Percentiles rank a stretch among this genome's conserved stretches.
Conservation (phyloP, 768 basidiomycete species). For the Leccinum arenicola region DNA sequence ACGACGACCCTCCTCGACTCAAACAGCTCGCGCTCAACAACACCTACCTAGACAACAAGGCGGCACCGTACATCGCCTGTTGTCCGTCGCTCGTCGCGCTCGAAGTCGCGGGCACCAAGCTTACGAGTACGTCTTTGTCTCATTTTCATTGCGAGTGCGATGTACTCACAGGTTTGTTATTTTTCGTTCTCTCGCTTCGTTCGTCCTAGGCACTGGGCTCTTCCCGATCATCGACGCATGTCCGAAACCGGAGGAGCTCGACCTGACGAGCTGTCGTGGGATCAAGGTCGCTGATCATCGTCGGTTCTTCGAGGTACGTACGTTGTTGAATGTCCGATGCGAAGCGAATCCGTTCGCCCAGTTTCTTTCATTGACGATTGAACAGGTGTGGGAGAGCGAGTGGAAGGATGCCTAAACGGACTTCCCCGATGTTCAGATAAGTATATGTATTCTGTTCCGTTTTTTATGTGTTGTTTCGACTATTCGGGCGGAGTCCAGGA, state of each 20-base stretch:
- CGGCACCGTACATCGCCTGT: conserved; percentile 47
- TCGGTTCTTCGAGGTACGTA: conserved; percentile 57
- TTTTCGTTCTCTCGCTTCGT: too few species aligned
- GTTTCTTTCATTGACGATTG: neutral
- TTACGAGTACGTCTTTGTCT: conserved; percentile 33
- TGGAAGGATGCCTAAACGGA: neutral
- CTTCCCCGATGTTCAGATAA: too few species aligned
- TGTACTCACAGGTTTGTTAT: too few species aligned
- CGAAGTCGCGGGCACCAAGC: conserved; percentile 55
- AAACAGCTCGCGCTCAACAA: conserved; percentile 55
- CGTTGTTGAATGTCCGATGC: too few species aligned
- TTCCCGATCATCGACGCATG: conserved; percentile 60
- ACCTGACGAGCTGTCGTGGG: conserved; percentile 57
- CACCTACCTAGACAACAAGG: conserved; percentile 60
- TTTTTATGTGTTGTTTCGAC: too few species aligned
- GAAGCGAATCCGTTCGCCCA: too few species aligned
- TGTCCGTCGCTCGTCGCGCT: conserved; percentile 49
- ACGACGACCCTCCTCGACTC: conserved; percentile 35
- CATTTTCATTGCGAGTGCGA: too few species aligned
- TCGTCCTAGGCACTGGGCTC: conserved; percentile 46
- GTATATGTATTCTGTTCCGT: too few species aligned
- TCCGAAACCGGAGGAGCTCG: conserved; percentile 38
- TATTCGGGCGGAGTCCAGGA: too few species aligned
- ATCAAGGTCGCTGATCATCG: conserved; percentile 42
- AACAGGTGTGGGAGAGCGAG: conserved; percentile 12